phyloP scores from a whole-genome alignment of 1,284 basidiomycete species.

The Xerocomus subilludens region DNA sequence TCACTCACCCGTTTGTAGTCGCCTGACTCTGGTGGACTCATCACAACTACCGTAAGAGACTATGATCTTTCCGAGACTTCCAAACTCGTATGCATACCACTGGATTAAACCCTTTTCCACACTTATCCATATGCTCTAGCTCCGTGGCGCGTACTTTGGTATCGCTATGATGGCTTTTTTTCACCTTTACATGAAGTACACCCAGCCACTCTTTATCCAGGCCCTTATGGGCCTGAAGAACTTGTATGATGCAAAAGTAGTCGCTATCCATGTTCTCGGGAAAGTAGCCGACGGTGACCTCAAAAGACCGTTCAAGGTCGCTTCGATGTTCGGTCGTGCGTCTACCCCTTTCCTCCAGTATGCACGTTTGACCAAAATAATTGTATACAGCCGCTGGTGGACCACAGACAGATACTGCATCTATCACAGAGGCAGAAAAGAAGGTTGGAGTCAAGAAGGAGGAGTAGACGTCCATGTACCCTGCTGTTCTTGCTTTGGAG shows the following conservation, averaged over 20 bases:
- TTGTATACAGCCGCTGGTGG: slow-evolving; percentile 58
- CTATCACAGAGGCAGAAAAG: slow-evolving; percentile 90
- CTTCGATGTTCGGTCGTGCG: slow-evolving; percentile 77
- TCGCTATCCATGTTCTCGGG: slow-evolving; percentile 82
- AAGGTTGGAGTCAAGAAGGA: slow-evolving; percentile 81
- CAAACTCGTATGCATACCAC: slow-evolving; percentile 75
- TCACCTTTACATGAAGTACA: slow-evolving; percentile 90
- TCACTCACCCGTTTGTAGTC: slow-evolving; percentile 58
- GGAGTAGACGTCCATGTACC: slow-evolving; percentile 60
- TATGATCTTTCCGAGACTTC: slow-evolving; percentile 92
- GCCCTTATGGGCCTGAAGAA: slow-evolving; percentile 90
- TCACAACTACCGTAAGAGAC: slow-evolving; percentile 93
- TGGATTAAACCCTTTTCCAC: background rate
- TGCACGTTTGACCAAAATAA: background rate
- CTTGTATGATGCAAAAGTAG: slow-evolving; percentile 85
- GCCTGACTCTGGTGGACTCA: slow-evolving; percentile 78
- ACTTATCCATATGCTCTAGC: slow-evolving; percentile 52
- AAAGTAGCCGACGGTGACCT: slow-evolving; percentile 86
- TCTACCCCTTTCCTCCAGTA: slow-evolving; percentile 25
- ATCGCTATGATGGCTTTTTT: slow-evolving; percentile 91
- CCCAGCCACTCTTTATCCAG: slow-evolving; percentile 93
- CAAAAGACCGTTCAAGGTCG: slow-evolving; percentile 90
- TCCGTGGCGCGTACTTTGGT: slow-evolving; percentile 80
- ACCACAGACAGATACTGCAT: slow-evolving; percentile 85
- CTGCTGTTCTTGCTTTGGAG: slow-evolving; percentile 31